phyloP scores from a whole-genome alignment of 176 grass and related monocot species.

The Metroxylon sagu region DNA sequence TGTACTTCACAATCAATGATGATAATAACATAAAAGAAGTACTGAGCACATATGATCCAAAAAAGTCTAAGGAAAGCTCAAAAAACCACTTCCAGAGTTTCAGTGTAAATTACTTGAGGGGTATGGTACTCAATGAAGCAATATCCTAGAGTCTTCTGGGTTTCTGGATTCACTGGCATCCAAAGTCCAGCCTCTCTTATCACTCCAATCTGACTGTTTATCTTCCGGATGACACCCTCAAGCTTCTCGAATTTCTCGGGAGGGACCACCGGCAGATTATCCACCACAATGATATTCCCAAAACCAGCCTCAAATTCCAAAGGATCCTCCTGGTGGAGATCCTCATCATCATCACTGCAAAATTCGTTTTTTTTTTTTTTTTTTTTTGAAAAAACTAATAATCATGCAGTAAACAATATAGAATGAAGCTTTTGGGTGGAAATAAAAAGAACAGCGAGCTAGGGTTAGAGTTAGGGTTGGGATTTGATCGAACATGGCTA shows the following conservation, averaged over 20 bases:
- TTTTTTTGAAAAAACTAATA: too few relatives aligned
- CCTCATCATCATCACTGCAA: constrained; percentile 70
- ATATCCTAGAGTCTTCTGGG: constrained; percentile 71
- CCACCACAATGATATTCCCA: constrained; percentile 54
- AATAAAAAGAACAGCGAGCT: too few relatives aligned
- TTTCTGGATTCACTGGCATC: constrained; percentile 74
- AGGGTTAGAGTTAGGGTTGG: too few relatives aligned
- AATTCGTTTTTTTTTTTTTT: not conserved
- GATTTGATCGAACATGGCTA: too few relatives aligned
- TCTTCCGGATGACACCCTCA: constrained; percentile 68
- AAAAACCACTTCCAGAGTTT: constrained; percentile 1
- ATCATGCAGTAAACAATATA: too few relatives aligned
- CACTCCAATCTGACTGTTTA: constrained; percentile 63
- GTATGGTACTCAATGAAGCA: constrained; percentile 84
- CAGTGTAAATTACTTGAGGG: constrained; percentile 40
- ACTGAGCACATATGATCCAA: too few relatives aligned
- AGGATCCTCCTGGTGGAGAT: constrained; percentile 48
- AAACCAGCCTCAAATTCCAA: constrained; percentile 62
- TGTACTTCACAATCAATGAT: too few relatives aligned
- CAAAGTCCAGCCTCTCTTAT: constrained; percentile 78
- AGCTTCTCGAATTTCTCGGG: constrained; percentile 86
- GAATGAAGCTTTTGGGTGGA: too few relatives aligned
- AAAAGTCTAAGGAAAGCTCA: not conserved
- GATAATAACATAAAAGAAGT: too few relatives aligned
- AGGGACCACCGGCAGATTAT: constrained; percentile 74